Percentiles rank a stretch among this genome's conserved stretches.
Evolutionary conservation across 805 yeast species (phyloP).

Genomic region (Lachancea quebecensis): DNA sequence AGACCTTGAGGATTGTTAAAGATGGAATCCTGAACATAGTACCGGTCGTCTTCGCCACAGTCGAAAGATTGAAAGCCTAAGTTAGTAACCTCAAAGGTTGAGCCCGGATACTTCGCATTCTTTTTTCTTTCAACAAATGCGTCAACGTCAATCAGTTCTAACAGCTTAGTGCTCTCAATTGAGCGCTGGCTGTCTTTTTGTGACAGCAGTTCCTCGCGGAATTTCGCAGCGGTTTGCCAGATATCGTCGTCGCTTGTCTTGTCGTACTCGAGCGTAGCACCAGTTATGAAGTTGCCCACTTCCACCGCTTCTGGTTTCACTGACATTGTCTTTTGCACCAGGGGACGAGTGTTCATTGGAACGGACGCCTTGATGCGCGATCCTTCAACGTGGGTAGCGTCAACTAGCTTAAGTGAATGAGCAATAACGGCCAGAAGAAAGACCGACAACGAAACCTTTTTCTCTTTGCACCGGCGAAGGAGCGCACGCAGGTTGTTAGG

Average conservation of each 20-base stretch:
- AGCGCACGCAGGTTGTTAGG: slow-evolving; percentile 10
- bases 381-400: slow-evolving; percentile 6
- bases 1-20: slow-evolving; percentile 28
- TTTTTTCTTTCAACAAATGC: slow-evolving; percentile 16
- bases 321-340: slow-evolving; percentile 9
- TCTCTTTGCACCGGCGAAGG: slow-evolving; percentile 16
- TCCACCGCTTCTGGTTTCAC: slow-evolving; percentile 6
- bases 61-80: slow-evolving; percentile 21
- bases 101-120: slow-evolving; percentile 12
- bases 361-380: slow-evolving; percentile 10
- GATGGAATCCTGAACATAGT: slow-evolving; percentile 16
- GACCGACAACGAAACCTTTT: slow-evolving; percentile 21
- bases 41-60: slow-evolving; percentile 5
- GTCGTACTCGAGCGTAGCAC: slow-evolving; percentile 9
- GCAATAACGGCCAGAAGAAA: slow-evolving; percentile 16
- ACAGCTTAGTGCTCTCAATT: slow-evolving; percentile 17
- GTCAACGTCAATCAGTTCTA: slow-evolving; percentile 18
- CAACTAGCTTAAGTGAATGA: slow-evolving; percentile 2
- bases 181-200: slow-evolving; percentile 10
- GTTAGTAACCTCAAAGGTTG: slow-evolving; percentile 28
- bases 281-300: slow-evolving; percentile 24
- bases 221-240: slow-evolving; percentile 16
- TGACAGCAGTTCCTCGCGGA: slow-evolving; percentile 6
- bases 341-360: slow-evolving; percentile 24
- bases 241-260: slow-evolving; percentile 3